Percentiles rank a stretch among this genome's conserved stretches.
These are phyloP conservation scores for Moricandia moricandioides DNA, from an alignment of 345 rosid genomes.

Conservation along the genomic window DNA sequence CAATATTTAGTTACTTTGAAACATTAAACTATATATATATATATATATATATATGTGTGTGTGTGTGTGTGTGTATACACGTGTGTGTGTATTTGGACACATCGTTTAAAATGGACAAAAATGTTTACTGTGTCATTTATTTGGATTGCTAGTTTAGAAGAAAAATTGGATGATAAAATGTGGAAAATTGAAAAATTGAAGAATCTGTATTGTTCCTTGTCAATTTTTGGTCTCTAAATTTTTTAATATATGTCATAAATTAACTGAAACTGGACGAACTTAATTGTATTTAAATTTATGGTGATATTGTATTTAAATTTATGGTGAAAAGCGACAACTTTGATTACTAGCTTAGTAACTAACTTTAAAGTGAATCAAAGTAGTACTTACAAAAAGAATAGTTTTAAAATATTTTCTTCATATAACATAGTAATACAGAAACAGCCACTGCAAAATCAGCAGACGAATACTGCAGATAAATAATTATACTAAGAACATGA, in stretches of 20 bases:
- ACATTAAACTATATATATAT: too few relatives aligned
- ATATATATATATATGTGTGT: too few relatives aligned
- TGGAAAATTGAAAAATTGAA: neutral
- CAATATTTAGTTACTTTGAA: neutral
- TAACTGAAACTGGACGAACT: neutral
- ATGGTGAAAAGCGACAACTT: neutral
- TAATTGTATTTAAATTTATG: neutral
- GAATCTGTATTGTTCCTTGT: neutral
- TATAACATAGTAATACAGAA: neutral
- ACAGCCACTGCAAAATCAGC: neutral
- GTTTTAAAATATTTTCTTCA: neutral
- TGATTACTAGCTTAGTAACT: neutral
- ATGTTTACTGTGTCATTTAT: neutral
- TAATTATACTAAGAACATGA: slow-evolving; percentile 1
- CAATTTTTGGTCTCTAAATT: neutral
- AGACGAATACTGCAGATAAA: neutral
- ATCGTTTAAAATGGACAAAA: neutral
- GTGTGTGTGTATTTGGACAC: neutral
- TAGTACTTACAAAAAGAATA: slow-evolving; percentile 3
- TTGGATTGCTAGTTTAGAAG: neutral
- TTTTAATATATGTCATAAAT: neutral
- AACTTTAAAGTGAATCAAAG: neutral
- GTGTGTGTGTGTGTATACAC: too few relatives aligned
- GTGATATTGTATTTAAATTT: neutral
- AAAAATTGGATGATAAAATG: neutral